Base-by-base conservation (phyloP, 1,139 yeast species). In the Debaryomyces coudertii region DNA sequence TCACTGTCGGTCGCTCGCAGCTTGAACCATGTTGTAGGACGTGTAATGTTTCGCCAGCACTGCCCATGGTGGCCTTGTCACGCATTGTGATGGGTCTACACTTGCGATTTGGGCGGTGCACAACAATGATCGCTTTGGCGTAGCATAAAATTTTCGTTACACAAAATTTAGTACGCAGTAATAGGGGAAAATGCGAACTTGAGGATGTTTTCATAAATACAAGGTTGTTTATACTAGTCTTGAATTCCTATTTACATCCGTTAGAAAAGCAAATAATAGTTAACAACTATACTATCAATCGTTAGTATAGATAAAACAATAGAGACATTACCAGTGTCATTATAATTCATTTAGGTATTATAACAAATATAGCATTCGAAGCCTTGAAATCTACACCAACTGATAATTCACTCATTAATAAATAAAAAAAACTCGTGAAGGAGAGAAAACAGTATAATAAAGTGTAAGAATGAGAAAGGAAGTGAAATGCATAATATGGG, bases 401-500 rank as follows among this genome's bases (percentile, higher is more conserved):
- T 38, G 22, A 22, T 35, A 29, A 38, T 38, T 38, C 41, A 38
- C 20, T 38, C 41, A 28, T 29, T 38, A 9, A 20, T 35, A 23
- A n/a, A 16, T 7, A 18, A 12, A 36, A 15, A 28, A 4, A 5
- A n/a, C 8, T 14, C 14, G 12, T 12, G 9, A 29, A 29, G 33
- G 11, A 29, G 20, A 8, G 7, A 4, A 9, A 29, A 11, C 14
- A 29, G 33, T 29, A 29, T n/a, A 15, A 7, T 29, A 29, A 18
- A 29, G 16, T 36, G 20, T 29, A 18, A 45, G 2, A 16, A 76
- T 81, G 82, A 77, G 76, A 62, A 81, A 76, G 60, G 92, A 86
- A 61, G 65, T 85, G 44, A 80, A 80, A 54, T 79, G 77, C 55
- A 73, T 87, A 46, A 60, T 86, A 40, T 73, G 77, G 63, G 82